phyloP scores from a whole-genome alignment of 164 flowering plant species.

The Aristolochia fimbriata region DNA sequence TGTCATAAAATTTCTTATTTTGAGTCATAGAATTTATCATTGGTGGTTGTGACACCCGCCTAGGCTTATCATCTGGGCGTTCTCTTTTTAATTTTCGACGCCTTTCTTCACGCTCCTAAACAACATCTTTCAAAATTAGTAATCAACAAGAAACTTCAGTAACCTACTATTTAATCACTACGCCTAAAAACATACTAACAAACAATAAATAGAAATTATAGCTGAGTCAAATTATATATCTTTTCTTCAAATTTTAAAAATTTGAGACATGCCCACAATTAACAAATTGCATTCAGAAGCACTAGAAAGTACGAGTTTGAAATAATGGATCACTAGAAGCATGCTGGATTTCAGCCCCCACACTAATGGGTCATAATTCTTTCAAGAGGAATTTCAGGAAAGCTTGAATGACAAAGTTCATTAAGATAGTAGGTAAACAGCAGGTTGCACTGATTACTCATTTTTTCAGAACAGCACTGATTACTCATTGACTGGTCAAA shows the following conservation, averaged over 20 bases:
- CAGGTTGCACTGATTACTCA: too few species aligned
- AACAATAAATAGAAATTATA: too few species aligned
- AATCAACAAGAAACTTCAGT: not conserved
- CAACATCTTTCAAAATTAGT: slow-evolving; percentile 9
- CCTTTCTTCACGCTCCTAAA: slow-evolving; percentile 89
- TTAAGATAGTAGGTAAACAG: too few species aligned
- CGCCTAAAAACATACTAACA: too few species aligned
- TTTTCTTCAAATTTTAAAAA: too few species aligned
- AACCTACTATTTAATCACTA: not conserved
- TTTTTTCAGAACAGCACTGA: too few species aligned
- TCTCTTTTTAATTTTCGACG: slow-evolving; percentile 59
- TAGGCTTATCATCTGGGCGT: slow-evolving; percentile 50
- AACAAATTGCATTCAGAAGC: not conserved
- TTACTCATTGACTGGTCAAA: too few species aligned
- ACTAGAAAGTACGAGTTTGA: not conserved
- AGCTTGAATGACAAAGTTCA: too few species aligned
- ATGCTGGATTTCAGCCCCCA: not conserved
- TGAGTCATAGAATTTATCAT: slow-evolving; percentile 29
- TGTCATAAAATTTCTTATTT: slow-evolving; percentile 32
- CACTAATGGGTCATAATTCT: too few species aligned
- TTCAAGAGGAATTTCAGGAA: too few species aligned
- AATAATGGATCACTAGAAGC: not conserved
- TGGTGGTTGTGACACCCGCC: slow-evolving; percentile 24
- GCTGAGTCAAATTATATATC: too few species aligned
- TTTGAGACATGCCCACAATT: too few species aligned